Conservation (phyloP, 2,329 filamentous ascomycete genomes). For the Didymella exigua region DNA sequence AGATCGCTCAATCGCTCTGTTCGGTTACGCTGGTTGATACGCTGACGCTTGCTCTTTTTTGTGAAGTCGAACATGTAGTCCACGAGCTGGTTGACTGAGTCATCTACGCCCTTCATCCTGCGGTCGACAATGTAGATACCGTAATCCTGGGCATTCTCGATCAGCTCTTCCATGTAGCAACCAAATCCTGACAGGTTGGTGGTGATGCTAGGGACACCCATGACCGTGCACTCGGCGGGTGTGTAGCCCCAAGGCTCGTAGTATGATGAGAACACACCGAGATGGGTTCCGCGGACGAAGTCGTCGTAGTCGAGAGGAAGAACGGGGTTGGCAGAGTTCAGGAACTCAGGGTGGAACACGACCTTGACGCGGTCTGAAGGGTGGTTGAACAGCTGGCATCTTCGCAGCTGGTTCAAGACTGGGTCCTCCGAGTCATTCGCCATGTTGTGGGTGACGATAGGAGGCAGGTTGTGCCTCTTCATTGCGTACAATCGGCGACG, state of each 20-base stretch:
- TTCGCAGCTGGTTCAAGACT: conserved; percentile 91
- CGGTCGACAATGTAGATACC: conserved; percentile 99
- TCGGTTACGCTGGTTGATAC: conserved; percentile 97
- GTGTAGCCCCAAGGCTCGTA: conserved; percentile 99
- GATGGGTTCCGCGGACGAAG: conserved; percentile 94
- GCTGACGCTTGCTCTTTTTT: conserved; percentile 89
- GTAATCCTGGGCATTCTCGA: conserved; percentile 97
- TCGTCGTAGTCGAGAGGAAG: conserved; percentile 97
- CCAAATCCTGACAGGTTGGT: conserved; percentile 98
- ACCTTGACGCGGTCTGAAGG: conserved; percentile 95
- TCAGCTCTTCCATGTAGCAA: conserved; percentile 99
- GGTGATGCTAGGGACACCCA: conserved; percentile 98
- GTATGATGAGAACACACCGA: conserved; percentile 96
- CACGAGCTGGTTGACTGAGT: conserved; percentile 93
- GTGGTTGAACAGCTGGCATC: conserved; percentile 97
- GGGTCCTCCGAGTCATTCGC: conserved; percentile 91
- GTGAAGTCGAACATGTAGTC: conserved; percentile 94
- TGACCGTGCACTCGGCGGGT: conserved; percentile 96
- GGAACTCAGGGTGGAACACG: conserved; percentile 96
- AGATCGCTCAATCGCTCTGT: conserved; percentile 94
- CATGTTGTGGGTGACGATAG: conserved; percentile 99
- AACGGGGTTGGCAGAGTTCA: conserved; percentile 94
- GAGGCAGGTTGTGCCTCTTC: conserved; percentile 88
- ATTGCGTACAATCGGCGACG: conserved; percentile 92
- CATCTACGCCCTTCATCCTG: conserved; percentile 91